A percentile compares a stretch with the other conserved stretches of the same genome.
phyloP scores from a whole-genome alignment of 2,329 filamentous ascomycete species.

The Apiospora malaysiana region DNA sequence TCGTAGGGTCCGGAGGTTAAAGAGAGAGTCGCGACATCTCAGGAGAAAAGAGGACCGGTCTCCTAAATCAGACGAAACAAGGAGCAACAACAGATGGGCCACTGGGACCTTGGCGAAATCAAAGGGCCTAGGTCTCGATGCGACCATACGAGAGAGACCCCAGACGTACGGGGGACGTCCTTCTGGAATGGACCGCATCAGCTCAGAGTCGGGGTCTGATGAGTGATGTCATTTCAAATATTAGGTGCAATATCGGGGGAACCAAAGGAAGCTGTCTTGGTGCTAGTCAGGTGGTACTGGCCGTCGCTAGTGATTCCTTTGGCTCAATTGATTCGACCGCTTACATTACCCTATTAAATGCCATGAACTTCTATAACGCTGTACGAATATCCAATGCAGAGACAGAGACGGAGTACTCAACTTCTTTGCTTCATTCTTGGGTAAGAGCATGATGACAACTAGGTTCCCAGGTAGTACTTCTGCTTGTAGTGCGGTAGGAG shows the following conservation, averaged over 20 bases:
- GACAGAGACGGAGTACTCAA: too few relatives aligned
- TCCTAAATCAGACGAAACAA: constrained; percentile 5
- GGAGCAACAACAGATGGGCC: constrained; percentile 9
- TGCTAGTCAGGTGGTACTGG: constrained; percentile 4
- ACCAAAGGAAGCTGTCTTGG: constrained; percentile 6
- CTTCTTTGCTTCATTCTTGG: too few relatives aligned
- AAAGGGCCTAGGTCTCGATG: constrained; percentile 5
- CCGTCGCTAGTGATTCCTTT: not conserved
- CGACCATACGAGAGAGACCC: not conserved
- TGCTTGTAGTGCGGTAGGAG: too few relatives aligned
- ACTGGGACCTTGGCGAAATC: not conserved
- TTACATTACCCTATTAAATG: not conserved
- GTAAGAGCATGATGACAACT: too few relatives aligned
- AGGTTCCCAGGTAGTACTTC: not conserved
- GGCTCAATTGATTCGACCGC: not conserved
- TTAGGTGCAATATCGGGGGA: constrained; percentile 7
- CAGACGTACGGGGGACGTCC: not conserved
- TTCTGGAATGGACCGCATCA: not conserved
- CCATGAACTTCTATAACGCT: not conserved
- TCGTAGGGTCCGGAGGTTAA: not conserved
- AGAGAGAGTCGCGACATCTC: constrained; percentile 1
- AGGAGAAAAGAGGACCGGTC: constrained; percentile 20
- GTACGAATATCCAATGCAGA: too few relatives aligned
- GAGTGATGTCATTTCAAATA: constrained; percentile 18
- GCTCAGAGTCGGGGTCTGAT: not conserved